Evolutionary conservation across 257 asterid species (phyloP).

Genomic region (Solanum habrochaites): DNA sequence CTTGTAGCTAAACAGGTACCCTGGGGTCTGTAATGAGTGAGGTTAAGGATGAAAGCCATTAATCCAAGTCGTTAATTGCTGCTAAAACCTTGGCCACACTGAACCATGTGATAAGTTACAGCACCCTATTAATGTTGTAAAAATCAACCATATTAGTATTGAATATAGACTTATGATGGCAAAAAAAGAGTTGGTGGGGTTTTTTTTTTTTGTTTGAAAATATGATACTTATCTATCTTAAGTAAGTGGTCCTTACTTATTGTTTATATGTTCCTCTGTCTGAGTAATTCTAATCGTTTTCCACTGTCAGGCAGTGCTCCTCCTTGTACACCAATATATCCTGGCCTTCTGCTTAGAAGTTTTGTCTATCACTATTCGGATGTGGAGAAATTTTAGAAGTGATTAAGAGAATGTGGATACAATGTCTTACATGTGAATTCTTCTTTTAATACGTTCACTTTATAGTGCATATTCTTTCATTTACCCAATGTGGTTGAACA

Average conservation of each 20-base stretch:
- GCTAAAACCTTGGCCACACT: slow-evolving; percentile 89
- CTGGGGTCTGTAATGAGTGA: slow-evolving; percentile 93
- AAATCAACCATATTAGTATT: neutral
- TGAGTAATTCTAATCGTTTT: neutral
- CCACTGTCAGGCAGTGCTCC: neutral
- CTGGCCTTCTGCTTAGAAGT: neutral
- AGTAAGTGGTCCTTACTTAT: neutral
- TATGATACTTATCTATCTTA: neutral
- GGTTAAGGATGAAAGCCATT: slow-evolving; percentile 74
- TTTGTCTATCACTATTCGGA: neutral
- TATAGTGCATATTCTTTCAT: neutral
- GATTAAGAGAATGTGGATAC: neutral
- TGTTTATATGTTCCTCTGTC: too few relatives aligned
- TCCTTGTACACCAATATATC: neutral
- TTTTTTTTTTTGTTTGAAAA: too few relatives aligned
- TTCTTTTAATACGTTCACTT: neutral
- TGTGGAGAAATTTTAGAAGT: neutral
- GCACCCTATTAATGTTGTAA: neutral
- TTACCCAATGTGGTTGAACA: neutral
- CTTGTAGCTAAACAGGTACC: slow-evolving; percentile 48
- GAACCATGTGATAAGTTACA: slow-evolving; percentile 63
- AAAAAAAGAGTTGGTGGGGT: neutral
- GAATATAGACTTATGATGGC: neutral
- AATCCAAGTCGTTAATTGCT: slow-evolving; percentile 68
- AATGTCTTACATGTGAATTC: neutral